Conservation (phyloP, 805 yeast species). For the Pichia occidentalis region DNA sequence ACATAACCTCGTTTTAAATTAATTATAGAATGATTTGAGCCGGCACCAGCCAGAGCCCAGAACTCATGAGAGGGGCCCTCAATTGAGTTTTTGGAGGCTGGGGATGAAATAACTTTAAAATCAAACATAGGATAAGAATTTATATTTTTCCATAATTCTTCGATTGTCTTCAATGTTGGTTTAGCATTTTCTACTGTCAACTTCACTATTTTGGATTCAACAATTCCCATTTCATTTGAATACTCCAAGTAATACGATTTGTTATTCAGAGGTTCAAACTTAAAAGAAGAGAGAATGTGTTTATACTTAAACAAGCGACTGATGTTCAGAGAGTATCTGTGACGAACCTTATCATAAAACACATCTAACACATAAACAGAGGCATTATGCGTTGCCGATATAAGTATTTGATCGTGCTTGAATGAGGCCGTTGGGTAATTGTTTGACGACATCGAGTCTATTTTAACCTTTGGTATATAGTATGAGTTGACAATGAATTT, state of each 20-base stretch:
- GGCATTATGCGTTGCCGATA: constrained; percentile 17
- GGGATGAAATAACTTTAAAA: constrained; percentile 17
- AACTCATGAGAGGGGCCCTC: constrained; percentile 22
- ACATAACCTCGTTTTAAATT: constrained; percentile 22
- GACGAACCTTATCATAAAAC: constrained; percentile 15
- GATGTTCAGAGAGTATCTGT: constrained; percentile 16
- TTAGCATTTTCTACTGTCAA: constrained; percentile 15
- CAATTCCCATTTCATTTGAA: constrained; percentile 23
- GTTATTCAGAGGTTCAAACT: constrained; percentile 19
- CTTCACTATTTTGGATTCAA: constrained; percentile 19
- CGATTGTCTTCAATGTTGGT: constrained; percentile 16
- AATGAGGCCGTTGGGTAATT: constrained; percentile 17
- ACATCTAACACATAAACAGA: constrained; percentile 26
- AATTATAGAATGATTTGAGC: constrained; percentile 21
- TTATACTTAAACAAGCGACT: constrained; percentile 21
- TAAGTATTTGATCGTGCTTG: constrained; percentile 25
- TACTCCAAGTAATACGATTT: constrained; percentile 17
- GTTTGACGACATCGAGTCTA: constrained; percentile 16
- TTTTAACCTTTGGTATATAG: constrained; percentile 20
- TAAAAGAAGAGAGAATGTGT: constrained; percentile 18
- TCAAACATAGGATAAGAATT: constrained; percentile 27
- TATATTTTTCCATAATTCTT: constrained; percentile 16
- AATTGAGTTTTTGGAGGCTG: constrained; percentile 16
- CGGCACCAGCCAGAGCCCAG: constrained; percentile 28
- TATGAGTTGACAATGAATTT: constrained; percentile 17